Percentiles rank a stretch among this genome's conserved stretches.
phyloP scores from a whole-genome alignment of 2,329 filamentous ascomycete species.

The Aspergillus neotritici region DNA sequence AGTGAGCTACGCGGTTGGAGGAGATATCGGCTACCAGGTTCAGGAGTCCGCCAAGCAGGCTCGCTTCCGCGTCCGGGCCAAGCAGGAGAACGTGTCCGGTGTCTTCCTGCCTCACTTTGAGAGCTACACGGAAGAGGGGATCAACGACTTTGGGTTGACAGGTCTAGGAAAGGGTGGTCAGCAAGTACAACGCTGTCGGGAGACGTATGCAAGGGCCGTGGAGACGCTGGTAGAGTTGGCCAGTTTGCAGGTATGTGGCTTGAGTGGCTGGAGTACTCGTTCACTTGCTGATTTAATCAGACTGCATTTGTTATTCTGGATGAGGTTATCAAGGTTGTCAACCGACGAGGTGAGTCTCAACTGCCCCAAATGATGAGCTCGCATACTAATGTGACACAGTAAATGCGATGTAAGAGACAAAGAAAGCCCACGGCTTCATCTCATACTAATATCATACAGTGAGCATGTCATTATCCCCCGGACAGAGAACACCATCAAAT shows the following conservation, averaged over 20 bases:
- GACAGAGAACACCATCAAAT: constrained; percentile 99
- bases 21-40: constrained; percentile 93
- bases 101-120: constrained; percentile 92
- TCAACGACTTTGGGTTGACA: constrained; percentile 93
- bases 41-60: constrained; percentile 92
- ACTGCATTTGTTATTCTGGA: constrained; percentile 97
- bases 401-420: constrained; percentile 71
- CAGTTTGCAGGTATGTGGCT: constrained; percentile 64
- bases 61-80: constrained; percentile 85
- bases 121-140: constrained; percentile 79
- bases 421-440: too few relatives aligned
- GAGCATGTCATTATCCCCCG: constrained; percentile 80
- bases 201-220: constrained; percentile 92
- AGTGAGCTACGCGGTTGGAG: constrained; percentile 93
- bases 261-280: constrained; percentile 3
- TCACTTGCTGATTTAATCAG: constrained; percentile 32
- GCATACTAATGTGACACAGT: constrained; percentile 49
- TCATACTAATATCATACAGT: constrained; percentile 24
- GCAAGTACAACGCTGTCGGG: constrained; percentile 88
- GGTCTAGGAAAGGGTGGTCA: constrained; percentile 95
- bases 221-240: constrained; percentile 93
- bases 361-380: neutral
- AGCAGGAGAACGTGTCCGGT: constrained; percentile 97
- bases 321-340: constrained; percentile 98
- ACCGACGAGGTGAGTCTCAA: constrained; percentile 67